A percentile compares a stretch with the other conserved stretches of the same genome.
These are phyloP conservation scores for Porpolomopsis calyptriformis DNA, from an alignment of 768 basidiomycete genomes.

Conservation along the genomic window DNA sequence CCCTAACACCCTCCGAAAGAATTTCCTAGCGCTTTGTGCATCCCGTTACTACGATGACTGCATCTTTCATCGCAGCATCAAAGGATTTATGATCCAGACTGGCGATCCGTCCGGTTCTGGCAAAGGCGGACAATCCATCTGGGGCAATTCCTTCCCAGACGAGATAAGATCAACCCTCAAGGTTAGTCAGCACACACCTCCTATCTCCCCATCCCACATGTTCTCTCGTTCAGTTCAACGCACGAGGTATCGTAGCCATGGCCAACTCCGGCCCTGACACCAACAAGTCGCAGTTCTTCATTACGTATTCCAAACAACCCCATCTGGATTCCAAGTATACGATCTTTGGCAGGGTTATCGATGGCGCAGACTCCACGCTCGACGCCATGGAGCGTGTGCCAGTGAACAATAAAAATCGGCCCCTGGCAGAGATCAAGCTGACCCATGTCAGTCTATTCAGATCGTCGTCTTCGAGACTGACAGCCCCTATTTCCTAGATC, in stretches of 20 bases:
- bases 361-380: constrained; percentile 87
- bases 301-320: constrained; percentile 85
- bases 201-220: constrained; percentile 15
- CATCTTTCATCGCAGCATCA: constrained; percentile 91
- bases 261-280: constrained; percentile 92
- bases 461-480: background rate
- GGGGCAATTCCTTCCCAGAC: constrained; percentile 86
- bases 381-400: constrained; percentile 91
- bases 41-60: constrained; percentile 78
- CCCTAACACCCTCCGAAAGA: constrained; percentile 38
- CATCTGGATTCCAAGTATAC: constrained; percentile 93
- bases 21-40: constrained; percentile 91
- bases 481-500: constrained; percentile 45
- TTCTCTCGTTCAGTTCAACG: constrained; percentile 73
- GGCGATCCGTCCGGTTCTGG: constrained; percentile 85
- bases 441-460: constrained; percentile 46
- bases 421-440: constrained; percentile 75
- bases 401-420: constrained; percentile 84
- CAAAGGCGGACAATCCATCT: constrained; percentile 94
- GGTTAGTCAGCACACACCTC: constrained; percentile 31
- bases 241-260: constrained; percentile 93
- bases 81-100: constrained; percentile 91
- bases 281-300: constrained; percentile 88
- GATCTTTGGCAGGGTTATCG: constrained; percentile 96
- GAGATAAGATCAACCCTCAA: constrained; percentile 92